Base-by-base conservation (phyloP, 2,329 filamentous ascomycete species). In the Fusarium cyanostomum region DNA sequence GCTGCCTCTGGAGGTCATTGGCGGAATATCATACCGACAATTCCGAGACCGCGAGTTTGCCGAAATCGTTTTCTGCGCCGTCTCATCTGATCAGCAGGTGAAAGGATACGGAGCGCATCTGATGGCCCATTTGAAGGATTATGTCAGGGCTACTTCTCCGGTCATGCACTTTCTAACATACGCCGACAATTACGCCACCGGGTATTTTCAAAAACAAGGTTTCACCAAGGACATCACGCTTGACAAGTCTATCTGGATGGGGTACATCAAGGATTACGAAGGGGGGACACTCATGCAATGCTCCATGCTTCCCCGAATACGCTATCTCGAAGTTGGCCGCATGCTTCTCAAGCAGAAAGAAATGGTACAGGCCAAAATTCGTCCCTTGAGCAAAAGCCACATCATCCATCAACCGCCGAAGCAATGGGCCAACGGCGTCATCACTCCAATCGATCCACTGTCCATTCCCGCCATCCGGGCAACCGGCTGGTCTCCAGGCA, bases 231-330 rank as follows among this genome's bases (percentile, higher is more conserved):
- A 99, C 71, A 97, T 99, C 64, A 97, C 93, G 0, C 86, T 99
- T 1, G 91, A 94, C 56, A 90, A 89, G 71, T 88, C 89, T 3
- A 89, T 92, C 6, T 99, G 95, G 95, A 98, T 98, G 94, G 95
- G 95, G 5, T 99, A 98, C 72, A 99, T 99, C 81, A 99, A 99
- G 76, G 95, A 99, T 75, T 99, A 99, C 77, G 94, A 98, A 78
- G 95, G 95, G 53, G 95, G 95, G 58, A 99, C 95, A 0, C 96
- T 98, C 62, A 99, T 99, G 95, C 95, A 98, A 79, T 99, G 95
- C 74, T 92, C 90, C 52, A 98, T 99, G 94, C 85, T 99, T n/a
- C 94, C 94, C 7, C 91, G 91, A 61, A 92, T 98, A 51, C 90
- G 94, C 43, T 98, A 98, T 76, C 88, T 99, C 5, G 94, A 98